These are phyloP conservation scores for Davidsoniella australis DNA, from an alignment of 2,329 filamentous ascomycete genomes.

Conservation along the genomic window DNA sequence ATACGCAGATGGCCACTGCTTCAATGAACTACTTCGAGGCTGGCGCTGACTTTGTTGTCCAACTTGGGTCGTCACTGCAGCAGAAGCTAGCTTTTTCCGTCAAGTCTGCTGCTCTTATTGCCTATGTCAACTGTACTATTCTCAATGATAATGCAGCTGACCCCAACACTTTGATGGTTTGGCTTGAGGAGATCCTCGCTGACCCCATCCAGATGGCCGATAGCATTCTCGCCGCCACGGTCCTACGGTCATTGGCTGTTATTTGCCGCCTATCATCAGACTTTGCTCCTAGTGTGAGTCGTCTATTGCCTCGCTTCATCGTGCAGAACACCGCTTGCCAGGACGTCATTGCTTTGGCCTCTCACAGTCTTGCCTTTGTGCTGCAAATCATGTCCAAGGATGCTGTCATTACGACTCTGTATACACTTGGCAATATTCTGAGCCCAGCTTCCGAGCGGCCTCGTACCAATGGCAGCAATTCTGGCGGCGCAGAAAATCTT, in stretches of 20 bases:
- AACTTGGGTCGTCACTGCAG: slow-evolving; percentile 70
- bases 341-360: slow-evolving; percentile 56
- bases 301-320: slow-evolving; percentile 69
- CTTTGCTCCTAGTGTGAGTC: slow-evolving; percentile 59
- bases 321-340: slow-evolving; percentile 63
- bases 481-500: slow-evolving; percentile 24
- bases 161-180: slow-evolving; percentile 58
- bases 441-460: slow-evolving; percentile 49
- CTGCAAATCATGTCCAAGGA: slow-evolving; percentile 76
- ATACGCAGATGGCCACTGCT: slow-evolving; percentile 59
- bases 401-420: slow-evolving; percentile 83
- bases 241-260: slow-evolving; percentile 67
- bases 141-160: slow-evolving; percentile 71
- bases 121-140: slow-evolving; percentile 71
- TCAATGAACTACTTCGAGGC: slow-evolving; percentile 79
- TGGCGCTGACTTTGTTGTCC: slow-evolving; percentile 66
- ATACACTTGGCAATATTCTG: slow-evolving; percentile 88
- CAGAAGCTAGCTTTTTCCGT: slow-evolving; percentile 74
- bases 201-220: slow-evolving; percentile 74
- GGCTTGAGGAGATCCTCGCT: slow-evolving; percentile 68
- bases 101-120: slow-evolving; percentile 65
- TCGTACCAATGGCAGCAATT: slow-evolving; percentile 30
- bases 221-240: slow-evolving; percentile 55
- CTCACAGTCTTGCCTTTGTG: slow-evolving; percentile 68
- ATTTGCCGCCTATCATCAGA: slow-evolving; percentile 58